Evolutionary conservation across 202 grass and related monocot species (phyloP).

Genomic region (Zizania palustris): DNA sequence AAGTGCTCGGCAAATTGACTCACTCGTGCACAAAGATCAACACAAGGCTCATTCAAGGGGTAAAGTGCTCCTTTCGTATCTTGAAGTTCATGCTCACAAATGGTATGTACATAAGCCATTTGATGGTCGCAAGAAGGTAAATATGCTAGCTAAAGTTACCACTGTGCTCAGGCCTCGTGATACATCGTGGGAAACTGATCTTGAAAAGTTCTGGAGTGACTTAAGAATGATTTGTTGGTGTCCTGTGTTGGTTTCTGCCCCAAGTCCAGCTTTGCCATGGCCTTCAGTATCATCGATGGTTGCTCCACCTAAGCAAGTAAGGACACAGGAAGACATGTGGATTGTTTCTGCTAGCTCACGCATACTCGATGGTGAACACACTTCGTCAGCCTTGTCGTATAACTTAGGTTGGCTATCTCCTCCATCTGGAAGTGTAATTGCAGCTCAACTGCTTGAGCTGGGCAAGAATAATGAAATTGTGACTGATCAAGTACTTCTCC

Average conservation of each 20-base stretch:
- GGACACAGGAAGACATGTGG: slow-evolving; percentile 93
- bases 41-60: slow-evolving; percentile 82
- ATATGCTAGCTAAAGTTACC: slow-evolving; percentile 86
- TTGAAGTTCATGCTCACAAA: slow-evolving; percentile 88
- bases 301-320: slow-evolving; percentile 93
- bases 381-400: slow-evolving; percentile 78
- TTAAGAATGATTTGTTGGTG: slow-evolving; percentile 98
- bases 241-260: slow-evolving; percentile 77
- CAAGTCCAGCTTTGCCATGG: slow-evolving; percentile 85
- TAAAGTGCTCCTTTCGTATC: slow-evolving; percentile 91
- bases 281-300: slow-evolving; percentile 84
- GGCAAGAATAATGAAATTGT: slow-evolving; percentile 98
- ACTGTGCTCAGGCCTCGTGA: slow-evolving; percentile 65
- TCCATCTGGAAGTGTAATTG: slow-evolving; percentile 92
- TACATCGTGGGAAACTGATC: slow-evolving; percentile 64
- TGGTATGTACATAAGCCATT: slow-evolving; percentile 64
- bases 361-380: slow-evolving; percentile 94
- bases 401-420: slow-evolving; percentile 83
- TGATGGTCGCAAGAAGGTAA: slow-evolving; percentile 70
- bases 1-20: slow-evolving; percentile 89
- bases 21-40: slow-evolving; percentile 84
- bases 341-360: slow-evolving; percentile 93
- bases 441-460: slow-evolving; percentile 94
- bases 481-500: slow-evolving; percentile 73
- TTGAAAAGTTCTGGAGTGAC: slow-evolving; percentile 89